These are phyloP conservation scores for Exophiala spinifera DNA, from an alignment of 2,329 filamentous ascomycete genomes.

Conservation along the genomic window DNA sequence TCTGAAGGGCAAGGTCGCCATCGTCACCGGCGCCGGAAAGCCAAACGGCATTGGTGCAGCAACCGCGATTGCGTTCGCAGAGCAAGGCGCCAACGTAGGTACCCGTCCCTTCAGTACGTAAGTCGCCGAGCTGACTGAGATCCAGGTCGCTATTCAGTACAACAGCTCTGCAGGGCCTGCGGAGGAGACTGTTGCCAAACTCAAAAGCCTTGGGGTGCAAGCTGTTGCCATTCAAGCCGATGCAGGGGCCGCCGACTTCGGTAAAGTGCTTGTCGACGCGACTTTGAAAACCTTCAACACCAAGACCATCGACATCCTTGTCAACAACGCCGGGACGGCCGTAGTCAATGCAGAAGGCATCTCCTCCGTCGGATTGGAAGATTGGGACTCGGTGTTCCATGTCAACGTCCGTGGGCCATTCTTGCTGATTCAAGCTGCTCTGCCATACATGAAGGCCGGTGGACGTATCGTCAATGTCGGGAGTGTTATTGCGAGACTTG, in stretches of 20 bases:
- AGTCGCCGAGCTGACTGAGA: conserved; percentile 23
- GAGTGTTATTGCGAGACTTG: conserved; percentile 23
- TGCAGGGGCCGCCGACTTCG: conserved; percentile 14
- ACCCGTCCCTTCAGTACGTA: neutral
- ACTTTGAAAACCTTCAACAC: conserved; percentile 19
- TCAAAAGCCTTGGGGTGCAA: conserved; percentile 17
- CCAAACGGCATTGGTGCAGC: conserved; percentile 31
- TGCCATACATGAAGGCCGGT: conserved; percentile 50
- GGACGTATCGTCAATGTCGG: conserved; percentile 48
- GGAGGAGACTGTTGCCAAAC: conserved; percentile 29
- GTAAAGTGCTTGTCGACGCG: conserved; percentile 19
- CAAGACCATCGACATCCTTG: conserved; percentile 24
- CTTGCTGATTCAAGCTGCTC: conserved; percentile 53
- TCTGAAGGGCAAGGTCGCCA: conserved; percentile 28
- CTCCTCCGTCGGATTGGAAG: conserved; percentile 30
- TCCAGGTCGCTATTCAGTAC: conserved; percentile 31
- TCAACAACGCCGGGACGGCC: conserved; percentile 25
- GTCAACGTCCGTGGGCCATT: conserved; percentile 58
- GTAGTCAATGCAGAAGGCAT: conserved; percentile 13
- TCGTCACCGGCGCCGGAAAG: conserved; percentile 32
- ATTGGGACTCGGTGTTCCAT: conserved; percentile 49
- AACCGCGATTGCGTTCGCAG: conserved; percentile 18
- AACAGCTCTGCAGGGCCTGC: conserved; percentile 31
- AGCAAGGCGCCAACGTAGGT: conserved; percentile 22
- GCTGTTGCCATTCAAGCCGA: conserved; percentile 20